These are phyloP conservation scores for Anisodus acutangulus DNA, from an alignment of 257 asterid species.

Conservation along the genomic window DNA sequence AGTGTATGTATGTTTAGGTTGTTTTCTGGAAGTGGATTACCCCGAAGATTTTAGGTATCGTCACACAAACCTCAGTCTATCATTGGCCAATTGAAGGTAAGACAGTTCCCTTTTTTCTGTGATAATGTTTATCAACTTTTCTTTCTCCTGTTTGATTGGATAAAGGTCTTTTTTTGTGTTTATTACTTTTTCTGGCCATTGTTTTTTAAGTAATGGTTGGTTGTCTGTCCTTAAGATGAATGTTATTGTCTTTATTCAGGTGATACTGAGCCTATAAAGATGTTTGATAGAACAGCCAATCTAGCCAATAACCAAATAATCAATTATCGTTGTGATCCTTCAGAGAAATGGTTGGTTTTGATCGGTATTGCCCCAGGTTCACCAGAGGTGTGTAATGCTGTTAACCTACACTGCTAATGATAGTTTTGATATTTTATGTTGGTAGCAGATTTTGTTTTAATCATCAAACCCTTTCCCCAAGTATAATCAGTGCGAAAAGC, in stretches of 20 bases:
- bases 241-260: slow-evolving; percentile 51
- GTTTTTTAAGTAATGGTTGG: slow-evolving; percentile 18
- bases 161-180: neutral
- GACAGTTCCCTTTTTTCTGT: neutral
- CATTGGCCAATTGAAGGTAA: slow-evolving; percentile 97
- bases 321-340: slow-evolving; percentile 94
- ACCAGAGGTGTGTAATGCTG: slow-evolving; percentile 70
- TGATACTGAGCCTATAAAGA: slow-evolving; percentile 89
- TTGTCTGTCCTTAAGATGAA: slow-evolving; percentile 29
- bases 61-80: slow-evolving; percentile 86
- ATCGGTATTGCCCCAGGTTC: slow-evolving; percentile 98
- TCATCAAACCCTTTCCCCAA: slow-evolving; percentile 11
- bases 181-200: neutral
- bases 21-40: slow-evolving; percentile 99
- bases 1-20: slow-evolving; percentile 52
- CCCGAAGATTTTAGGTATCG: slow-evolving; percentile 93
- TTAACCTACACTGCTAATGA: neutral
- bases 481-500: neutral
- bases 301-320: slow-evolving; percentile 90
- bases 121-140: neutral
- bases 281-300: slow-evolving; percentile 97
- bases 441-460: neutral
- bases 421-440: slow-evolving; percentile 1
- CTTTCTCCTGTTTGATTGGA: slow-evolving; percentile 16
- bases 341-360: slow-evolving; percentile 98